phyloP scores from a whole-genome alignment of 192 early-diverging fungal species.

The Geranomyces michiganensis region DNA sequence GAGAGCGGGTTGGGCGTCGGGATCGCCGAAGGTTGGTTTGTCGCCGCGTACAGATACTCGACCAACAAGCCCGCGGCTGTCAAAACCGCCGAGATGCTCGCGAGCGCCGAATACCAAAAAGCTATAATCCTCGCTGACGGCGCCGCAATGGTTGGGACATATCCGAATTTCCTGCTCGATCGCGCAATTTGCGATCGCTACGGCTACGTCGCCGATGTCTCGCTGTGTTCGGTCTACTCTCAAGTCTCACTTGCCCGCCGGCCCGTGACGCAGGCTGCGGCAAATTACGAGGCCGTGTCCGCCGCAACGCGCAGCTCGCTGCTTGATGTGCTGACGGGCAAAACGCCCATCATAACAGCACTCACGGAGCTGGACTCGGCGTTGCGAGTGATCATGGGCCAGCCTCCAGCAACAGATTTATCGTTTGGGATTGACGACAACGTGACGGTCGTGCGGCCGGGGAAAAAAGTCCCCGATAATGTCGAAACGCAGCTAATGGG shows the following conservation, averaged over 20 bases:
- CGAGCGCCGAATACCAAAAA: constrained; percentile 26
- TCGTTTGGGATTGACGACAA: not conserved
- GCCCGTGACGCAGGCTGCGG: constrained; percentile 20
- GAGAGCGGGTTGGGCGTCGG: constrained; percentile 32
- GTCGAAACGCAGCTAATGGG: constrained; percentile 31
- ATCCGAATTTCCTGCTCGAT: constrained; percentile 29
- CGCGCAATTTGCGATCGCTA: constrained; percentile 16
- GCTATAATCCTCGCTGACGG: constrained; percentile 25
- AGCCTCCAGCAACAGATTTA: not conserved
- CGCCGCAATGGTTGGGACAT: constrained; percentile 30
- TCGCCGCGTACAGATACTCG: constrained; percentile 44
- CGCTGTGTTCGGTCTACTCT: constrained; percentile 18
- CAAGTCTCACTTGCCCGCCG: constrained; percentile 22
- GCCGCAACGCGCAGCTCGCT: constrained; percentile 5
- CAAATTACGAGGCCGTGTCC: constrained; percentile 15
- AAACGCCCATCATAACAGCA: constrained; percentile 20
- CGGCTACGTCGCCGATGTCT: constrained; percentile 16
- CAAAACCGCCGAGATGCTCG: constrained; percentile 29
- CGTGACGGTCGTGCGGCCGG: constrained; percentile 14
- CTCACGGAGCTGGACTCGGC: constrained; percentile 16
- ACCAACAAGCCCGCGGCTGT: constrained; percentile 41
- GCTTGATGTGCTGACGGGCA: constrained; percentile 19
- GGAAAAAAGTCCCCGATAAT: constrained; percentile 18
- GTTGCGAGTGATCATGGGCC: constrained; percentile 14
- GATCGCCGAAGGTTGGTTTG: constrained; percentile 37